Evolutionary conservation across 331 rosid species (phyloP), one percentile per base, ranked within the genome.

Genomic region (Acacia concinna): DNA sequence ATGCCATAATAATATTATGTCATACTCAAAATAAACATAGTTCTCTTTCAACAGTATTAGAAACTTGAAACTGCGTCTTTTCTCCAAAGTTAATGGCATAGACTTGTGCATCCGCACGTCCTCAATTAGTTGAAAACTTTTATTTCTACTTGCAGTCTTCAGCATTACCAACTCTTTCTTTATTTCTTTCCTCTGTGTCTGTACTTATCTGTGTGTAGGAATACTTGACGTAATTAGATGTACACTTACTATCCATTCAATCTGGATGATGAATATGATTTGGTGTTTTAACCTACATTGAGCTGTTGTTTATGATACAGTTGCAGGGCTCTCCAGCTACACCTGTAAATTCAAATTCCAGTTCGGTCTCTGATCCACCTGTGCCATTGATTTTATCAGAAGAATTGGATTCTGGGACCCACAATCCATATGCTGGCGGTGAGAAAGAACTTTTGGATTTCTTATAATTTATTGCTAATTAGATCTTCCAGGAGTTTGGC

Each of bases 291-390:
- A 83, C 77, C 34, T 78, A 78, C 27, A 56, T 57, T 67, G 56
- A 79, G 34, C 80, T 78, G 72, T 71, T 78, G 82, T 76, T 81
- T 59, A 21, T 83, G 87, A 77, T 78, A 67, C 89, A 85, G 92
- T 27, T 52, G 84, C 97, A 90, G 83, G 91, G 88, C 71, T 90
- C 98, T 81, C 98, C 99, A 25, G 71, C 80, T 80, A 89, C 89
- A 32, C 90, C 96, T 27, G 85, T 86, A 85, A 87, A 89, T 83
- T 96, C 97, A 74, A 85, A 87, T 87, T 90, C 91, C 69, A 88
- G 94, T 85, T 84, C 92, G 52, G 78, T 47, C 78, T 88, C 97
- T 75, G 89, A 93, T 62, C 92, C 93, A 38, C 32, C 86, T 74
- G 83, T 87, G 77, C 92, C 88, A 5, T 84, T 72, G 86, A 77